Conservation (phyloP, 2,329 filamentous ascomycete genomes). For the Talaromyces verruculosus region DNA sequence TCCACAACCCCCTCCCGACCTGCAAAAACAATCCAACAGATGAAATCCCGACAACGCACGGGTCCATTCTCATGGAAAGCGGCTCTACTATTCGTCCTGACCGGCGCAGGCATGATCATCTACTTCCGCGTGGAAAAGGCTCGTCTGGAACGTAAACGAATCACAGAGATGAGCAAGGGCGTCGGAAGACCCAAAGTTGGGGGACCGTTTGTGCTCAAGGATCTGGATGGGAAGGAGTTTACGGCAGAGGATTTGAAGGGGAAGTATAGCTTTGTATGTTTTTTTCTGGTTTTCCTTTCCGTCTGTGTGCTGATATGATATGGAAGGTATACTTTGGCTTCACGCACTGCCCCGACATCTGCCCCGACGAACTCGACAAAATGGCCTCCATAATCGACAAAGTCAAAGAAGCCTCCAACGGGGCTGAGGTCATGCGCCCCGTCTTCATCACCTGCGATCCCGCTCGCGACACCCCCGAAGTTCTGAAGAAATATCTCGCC, state of each 20-base stretch:
- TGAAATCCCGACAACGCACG: slow-evolving; percentile 41
- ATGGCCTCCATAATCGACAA: slow-evolving; percentile 93
- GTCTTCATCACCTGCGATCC: slow-evolving; percentile 97
- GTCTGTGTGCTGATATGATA: neutral
- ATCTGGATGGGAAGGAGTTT: slow-evolving; percentile 77
- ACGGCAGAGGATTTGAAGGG: slow-evolving; percentile 81
- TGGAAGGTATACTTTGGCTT: slow-evolving; percentile 95
- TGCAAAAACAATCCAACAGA: slow-evolving; percentile 42
- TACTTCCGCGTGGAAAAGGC: slow-evolving; percentile 95
- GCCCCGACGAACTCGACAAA: slow-evolving; percentile 97
- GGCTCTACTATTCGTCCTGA: slow-evolving; percentile 77
- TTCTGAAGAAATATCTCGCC: slow-evolving; percentile 78
- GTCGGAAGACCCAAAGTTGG: slow-evolving; percentile 92
- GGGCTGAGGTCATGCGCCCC: slow-evolving; percentile 60
- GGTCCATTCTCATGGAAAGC: slow-evolving; percentile 89
- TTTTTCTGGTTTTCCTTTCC: neutral
- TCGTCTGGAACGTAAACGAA: slow-evolving; percentile 81
- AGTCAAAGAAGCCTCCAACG: slow-evolving; percentile 46
- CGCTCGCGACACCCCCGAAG: slow-evolving; percentile 79
- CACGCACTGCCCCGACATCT: slow-evolving; percentile 97
- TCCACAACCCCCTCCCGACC: slow-evolving; percentile 30
- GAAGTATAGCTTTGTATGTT: slow-evolving; percentile 62
- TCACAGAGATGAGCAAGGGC: slow-evolving; percentile 90
- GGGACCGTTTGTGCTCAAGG: slow-evolving; percentile 76
- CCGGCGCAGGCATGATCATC: slow-evolving; percentile 73